A percentile compares a stretch with the other conserved stretches of the same genome.
Evolutionary conservation across 2,329 filamentous ascomycete species (phyloP).

Genomic region (Aspergillus ibericus): DNA sequence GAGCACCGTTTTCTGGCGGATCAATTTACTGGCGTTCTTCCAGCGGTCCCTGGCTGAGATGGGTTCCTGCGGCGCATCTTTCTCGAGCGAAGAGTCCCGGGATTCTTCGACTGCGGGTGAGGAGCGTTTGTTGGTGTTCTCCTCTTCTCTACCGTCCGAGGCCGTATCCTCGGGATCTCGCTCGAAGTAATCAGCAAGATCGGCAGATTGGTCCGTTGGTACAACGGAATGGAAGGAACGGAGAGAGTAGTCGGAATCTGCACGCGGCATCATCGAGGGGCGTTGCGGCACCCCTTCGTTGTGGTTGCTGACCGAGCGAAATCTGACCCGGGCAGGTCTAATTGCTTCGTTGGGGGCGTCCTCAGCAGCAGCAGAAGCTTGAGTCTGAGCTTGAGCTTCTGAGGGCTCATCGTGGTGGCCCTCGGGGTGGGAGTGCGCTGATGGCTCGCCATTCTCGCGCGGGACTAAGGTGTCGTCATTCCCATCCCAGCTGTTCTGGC

Average conservation of each 20-base stretch:
- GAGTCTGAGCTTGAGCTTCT: background rate
- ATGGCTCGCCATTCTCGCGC: background rate
- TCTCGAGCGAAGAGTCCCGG: background rate
- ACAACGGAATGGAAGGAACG: slow-evolving; percentile 4
- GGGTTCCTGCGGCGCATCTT: slow-evolving; percentile 13
- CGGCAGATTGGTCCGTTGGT: slow-evolving; percentile 3
- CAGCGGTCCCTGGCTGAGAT: slow-evolving; percentile 27
- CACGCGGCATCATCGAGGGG: slow-evolving; percentile 10
- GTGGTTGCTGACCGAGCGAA: slow-evolving; percentile 20
- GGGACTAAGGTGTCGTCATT: background rate
- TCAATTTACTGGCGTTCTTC: slow-evolving; percentile 28
- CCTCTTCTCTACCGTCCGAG: background rate
- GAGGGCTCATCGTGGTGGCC: background rate
- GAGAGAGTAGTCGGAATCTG: slow-evolving; percentile 20
- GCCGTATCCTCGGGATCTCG: background rate
- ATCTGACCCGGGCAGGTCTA: slow-evolving; percentile 20
- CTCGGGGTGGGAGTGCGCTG: background rate
- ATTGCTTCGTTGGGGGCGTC: background rate
- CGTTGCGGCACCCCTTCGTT: slow-evolving; percentile 4
- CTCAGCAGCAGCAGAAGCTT: background rate
- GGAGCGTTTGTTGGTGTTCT: background rate
- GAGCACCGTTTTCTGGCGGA: slow-evolving; percentile 31
- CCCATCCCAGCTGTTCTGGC: slow-evolving; percentile 4
- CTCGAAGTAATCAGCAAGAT: slow-evolving; percentile 11
- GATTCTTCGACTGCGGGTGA: slow-evolving; percentile 4